Base-by-base conservation (phyloP, 352 stramenopile genomes). In the Phytophthora gonapodyides region DNA sequence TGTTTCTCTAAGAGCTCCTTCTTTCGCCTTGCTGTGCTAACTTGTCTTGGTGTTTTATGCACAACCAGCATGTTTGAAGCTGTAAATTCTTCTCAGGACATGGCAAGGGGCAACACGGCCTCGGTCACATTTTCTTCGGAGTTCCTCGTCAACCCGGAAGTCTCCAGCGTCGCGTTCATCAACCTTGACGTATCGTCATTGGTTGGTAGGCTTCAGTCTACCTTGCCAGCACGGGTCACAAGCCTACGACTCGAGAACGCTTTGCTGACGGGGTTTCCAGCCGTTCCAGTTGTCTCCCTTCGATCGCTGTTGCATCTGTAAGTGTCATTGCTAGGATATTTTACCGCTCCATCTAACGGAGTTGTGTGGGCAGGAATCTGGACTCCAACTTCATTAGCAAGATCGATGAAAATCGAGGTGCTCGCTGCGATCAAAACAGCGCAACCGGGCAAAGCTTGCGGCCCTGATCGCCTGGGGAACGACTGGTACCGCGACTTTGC, bases 361-460 rank as follows among this genome's bases (percentile, higher is more conserved):
- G 24, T 64, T 46, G 16, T 57, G 56, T 40, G 45, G 35, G 40
- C 38, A 63, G 55, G 38, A 63, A 49, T 15, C 19, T 64, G 36
- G 46, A 57, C 19, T 64, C 34, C 13, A 64, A 57, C 17, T 40
- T 12, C 16, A 64, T 64, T 19, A 33, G 46, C 11, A 11, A 44
- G 2, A 17, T 64, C 3, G 46, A 30, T 21, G 19, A 5, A 16
- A 36, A 16, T 36, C n/a, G n/a, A n/a, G n/a, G n/a, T n/a, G n/a
- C n/a, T n/a, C n/a, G n/a, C n/a, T n/a, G n/a, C n/a, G n/a, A n/a
- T n/a, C n/a, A n/a, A n/a, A n/a, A n/a, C n/a, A n/a, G n/a, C n/a
- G n/a, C n/a, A n/a, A n/a, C n/a, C n/a, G n/a, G n/a, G n/a, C n/a
- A 63, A 63, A 7, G 37, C 55, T 6, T 42, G 24, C 24, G 55